Conservation (phyloP, 805 yeast species). For the Candida awuae region DNA sequence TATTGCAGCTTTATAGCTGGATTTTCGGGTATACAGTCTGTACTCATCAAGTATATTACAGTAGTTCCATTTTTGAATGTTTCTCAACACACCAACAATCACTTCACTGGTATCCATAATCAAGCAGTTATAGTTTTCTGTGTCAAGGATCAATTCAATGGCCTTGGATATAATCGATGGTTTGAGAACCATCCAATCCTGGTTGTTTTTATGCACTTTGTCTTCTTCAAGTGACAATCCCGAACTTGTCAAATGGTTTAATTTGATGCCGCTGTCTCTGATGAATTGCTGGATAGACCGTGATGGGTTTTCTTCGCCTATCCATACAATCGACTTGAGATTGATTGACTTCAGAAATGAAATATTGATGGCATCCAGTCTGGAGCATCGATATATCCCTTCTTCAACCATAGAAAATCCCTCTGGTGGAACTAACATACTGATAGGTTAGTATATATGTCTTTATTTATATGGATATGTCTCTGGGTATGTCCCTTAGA, state of each 20-base stretch:
- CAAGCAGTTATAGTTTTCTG: conserved; percentile 56
- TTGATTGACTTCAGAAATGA: conserved; percentile 71
- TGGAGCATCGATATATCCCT: conserved; percentile 76
- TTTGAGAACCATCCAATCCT: conserved; percentile 71
- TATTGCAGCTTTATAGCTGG: conserved; percentile 73
- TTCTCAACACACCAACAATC: conserved; percentile 71
- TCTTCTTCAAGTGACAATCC: conserved; percentile 20
- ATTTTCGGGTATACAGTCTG: conserved; percentile 60
- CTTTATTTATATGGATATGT: no score
- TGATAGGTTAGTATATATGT: not conserved
- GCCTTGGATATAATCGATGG: conserved; percentile 56
- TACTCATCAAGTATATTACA: conserved; percentile 81
- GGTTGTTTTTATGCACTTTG: conserved; percentile 19
- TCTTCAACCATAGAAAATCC: conserved; percentile 88
- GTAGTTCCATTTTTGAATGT: conserved; percentile 83
- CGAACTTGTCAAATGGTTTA: conserved; percentile 35
- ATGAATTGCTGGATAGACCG: conserved; percentile 61
- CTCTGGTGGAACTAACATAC: conserved; percentile 86
- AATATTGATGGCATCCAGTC: conserved; percentile 64
- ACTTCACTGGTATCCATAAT: conserved; percentile 76
- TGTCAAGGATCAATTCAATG: conserved; percentile 57
- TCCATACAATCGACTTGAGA: conserved; percentile 57
- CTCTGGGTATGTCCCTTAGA: no score
- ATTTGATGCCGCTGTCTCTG: conserved; percentile 44
- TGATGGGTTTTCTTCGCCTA: conserved; percentile 84